Percentiles rank a stretch among this genome's conserved stretches.
phyloP scores from a whole-genome alignment of 306 rosid species.

The Acacia melanoxylon region DNA sequence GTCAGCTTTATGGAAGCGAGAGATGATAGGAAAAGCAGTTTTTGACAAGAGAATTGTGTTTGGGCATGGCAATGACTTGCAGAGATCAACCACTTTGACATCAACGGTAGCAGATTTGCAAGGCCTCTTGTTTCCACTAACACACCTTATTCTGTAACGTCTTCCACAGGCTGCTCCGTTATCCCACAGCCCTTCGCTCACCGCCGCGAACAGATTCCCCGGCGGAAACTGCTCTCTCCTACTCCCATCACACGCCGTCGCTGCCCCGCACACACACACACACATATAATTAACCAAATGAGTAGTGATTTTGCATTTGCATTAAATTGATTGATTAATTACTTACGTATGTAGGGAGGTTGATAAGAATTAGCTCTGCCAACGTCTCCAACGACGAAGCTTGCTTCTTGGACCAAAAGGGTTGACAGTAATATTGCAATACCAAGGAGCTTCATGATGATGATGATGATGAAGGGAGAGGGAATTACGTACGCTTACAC shows the following conservation, averaged over 20 bases:
- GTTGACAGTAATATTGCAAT: not conserved
- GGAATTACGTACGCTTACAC: not conserved
- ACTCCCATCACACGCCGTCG: not conserved
- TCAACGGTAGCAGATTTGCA: slow-evolving; percentile 61
- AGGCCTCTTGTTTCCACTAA: slow-evolving; percentile 63
- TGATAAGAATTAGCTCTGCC: not conserved
- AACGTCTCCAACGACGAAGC: not conserved
- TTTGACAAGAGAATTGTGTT: slow-evolving; percentile 51
- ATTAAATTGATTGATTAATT: not conserved
- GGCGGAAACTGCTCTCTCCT: not conserved
- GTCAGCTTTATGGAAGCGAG: slow-evolving; percentile 21
- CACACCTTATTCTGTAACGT: slow-evolving; percentile 63
- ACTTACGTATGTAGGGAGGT: not conserved
- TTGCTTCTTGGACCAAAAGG: not conserved
- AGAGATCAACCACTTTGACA: slow-evolving; percentile 65
- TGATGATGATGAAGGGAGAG: not conserved
- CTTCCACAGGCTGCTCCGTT: slow-evolving; percentile 57
- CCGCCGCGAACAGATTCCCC: not conserved
- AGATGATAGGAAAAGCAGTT: slow-evolving; percentile 51
- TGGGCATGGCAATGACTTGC: slow-evolving; percentile 47
- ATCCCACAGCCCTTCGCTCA: not conserved
- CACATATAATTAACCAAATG: not conserved
- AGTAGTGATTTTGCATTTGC: not conserved
- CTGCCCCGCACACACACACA: not conserved
- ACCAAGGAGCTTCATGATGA: not conserved